phyloP scores from a whole-genome alignment of 148 eudicot species.

The Vaccinium darrowii region DNA sequence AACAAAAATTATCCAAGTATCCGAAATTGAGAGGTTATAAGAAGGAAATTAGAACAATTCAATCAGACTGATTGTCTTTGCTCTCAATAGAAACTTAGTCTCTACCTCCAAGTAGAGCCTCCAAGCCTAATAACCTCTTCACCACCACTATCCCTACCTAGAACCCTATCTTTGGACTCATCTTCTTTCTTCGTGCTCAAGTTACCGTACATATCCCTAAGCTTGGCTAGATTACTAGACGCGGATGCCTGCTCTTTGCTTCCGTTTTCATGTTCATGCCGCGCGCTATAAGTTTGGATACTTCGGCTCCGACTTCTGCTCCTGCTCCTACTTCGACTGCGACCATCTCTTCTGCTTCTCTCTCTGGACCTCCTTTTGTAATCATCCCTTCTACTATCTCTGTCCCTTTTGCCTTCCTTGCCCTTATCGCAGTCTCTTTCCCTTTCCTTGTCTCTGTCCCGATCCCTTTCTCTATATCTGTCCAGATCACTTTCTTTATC shows the following conservation, averaged over 20 bases:
- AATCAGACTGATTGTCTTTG: not conserved
- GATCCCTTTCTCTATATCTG: not conserved
- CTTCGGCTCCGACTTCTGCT: conserved; percentile 52
- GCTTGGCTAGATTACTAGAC: conserved; percentile 39
- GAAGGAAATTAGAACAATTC: conserved; percentile 4
- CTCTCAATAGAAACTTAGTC: not conserved
- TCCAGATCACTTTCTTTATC: conserved; percentile 34
- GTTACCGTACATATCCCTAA: not conserved
- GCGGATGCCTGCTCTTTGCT: conserved; percentile 47
- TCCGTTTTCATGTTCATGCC: conserved; percentile 27
- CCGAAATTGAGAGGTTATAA: not conserved
- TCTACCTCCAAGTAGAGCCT: not conserved
- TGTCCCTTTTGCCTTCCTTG: conserved; percentile 24
- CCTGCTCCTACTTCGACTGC: conserved; percentile 51
- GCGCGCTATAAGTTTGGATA: conserved; percentile 30
- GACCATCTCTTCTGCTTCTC: conserved; percentile 57
- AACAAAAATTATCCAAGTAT: not conserved
- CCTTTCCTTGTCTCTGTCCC: not conserved
- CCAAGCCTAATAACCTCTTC: not conserved
- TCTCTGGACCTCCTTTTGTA: conserved; percentile 52
- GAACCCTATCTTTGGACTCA: not conserved
- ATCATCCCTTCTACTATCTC: conserved; percentile 56
- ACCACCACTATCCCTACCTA: not conserved
- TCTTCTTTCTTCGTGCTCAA: not conserved
- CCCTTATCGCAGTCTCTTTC: not conserved